Base-by-base conservation (phyloP, 2,329 filamentous ascomycete species). In the Daldinia eschscholtzii region DNA sequence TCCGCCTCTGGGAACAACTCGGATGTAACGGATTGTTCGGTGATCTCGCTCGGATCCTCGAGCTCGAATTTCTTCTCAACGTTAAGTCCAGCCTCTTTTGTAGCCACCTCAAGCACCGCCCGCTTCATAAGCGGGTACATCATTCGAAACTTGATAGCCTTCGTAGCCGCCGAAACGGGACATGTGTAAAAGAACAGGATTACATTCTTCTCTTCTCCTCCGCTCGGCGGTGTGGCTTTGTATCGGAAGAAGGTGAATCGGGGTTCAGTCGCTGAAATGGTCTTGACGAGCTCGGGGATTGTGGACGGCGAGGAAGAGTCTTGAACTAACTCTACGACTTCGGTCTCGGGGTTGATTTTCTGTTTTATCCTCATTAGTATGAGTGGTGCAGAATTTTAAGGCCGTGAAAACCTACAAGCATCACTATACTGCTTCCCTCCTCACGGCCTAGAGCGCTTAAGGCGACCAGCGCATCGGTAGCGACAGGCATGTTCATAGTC, bases 121-220 rank as follows among this genome's bases (percentile, higher is more conserved):
- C 87, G 84, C 80, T 90, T 90, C 83, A 90, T 90, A 28, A 90
- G 82, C 37, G 93, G 92, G 78, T 96, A 96, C 76, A 96, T 81
- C 93, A 97, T 97, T 71, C 92, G 86, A 81, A 92, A 91, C 82
- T 93, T 94, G 82, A 96, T 92, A 59, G 87, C 83, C 81, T 90
- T 92, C 28, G 68, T 74, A 30, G 83, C 87, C 0, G 87, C 81
- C 4, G 90, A 85, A 6, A 86, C 83, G 0, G 93, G 93, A 79
- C 92, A 94, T 5, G 92, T 95, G 81, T 94, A 95, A 77, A 96
- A 89, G 82, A 96, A 96, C 5, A 95, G 84, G 55, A 95, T 83
- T 2, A 90, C 88, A 62, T 83, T 86, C 59, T 84, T 82, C 66
- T 86, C 80, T 52, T 77, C 70, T 23, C 88, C 88, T 35, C 83